Conservation (phyloP, 139 green algal species). For the Ostreobium quekettii region DNA sequence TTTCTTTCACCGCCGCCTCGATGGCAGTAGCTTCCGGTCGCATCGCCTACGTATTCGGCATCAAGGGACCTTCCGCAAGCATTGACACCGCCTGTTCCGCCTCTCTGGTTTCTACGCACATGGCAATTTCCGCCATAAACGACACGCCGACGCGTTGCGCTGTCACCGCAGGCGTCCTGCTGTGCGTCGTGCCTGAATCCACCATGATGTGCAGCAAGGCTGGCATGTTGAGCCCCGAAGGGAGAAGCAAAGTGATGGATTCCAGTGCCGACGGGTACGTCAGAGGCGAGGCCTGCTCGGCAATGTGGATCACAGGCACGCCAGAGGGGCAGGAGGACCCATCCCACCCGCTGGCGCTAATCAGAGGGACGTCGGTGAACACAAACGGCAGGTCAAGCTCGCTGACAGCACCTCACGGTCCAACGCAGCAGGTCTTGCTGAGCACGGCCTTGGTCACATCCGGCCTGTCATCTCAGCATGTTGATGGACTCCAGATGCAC, state of each 20-base stretch:
- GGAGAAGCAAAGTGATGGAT: constrained; percentile 63
- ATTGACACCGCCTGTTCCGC: constrained; percentile 69
- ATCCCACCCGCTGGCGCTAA: constrained; percentile 25
- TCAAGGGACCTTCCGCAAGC: constrained; percentile 49
- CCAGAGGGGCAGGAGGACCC: background rate
- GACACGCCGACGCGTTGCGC: constrained; percentile 9
- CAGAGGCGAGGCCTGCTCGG: constrained; percentile 50
- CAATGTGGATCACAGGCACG: constrained; percentile 20
- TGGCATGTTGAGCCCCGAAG: constrained; percentile 56
- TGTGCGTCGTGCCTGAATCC: constrained; percentile 29
- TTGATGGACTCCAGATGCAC: constrained; percentile 42
- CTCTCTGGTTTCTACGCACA: constrained; percentile 48
- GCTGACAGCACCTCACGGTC: constrained; percentile 76
- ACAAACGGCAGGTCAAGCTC: constrained; percentile 77
- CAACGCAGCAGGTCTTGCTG: constrained; percentile 58
- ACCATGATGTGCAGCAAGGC: constrained; percentile 24
- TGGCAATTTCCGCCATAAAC: constrained; percentile 21
- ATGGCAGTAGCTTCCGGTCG: constrained; percentile 50
- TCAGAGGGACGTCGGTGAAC: constrained; percentile 71
- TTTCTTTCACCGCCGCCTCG: constrained; percentile 40
- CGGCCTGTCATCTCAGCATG: constrained; percentile 8
- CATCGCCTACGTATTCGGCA: constrained; percentile 49
- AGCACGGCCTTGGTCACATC: constrained; percentile 15
- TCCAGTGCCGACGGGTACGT: constrained; percentile 71
- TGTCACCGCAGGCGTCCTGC: constrained; percentile 41